Percentiles rank a stretch among this genome's conserved stretches.
phyloP scores from a whole-genome alignment of 306 rosid species.

The Bauhinia variegata region DNA sequence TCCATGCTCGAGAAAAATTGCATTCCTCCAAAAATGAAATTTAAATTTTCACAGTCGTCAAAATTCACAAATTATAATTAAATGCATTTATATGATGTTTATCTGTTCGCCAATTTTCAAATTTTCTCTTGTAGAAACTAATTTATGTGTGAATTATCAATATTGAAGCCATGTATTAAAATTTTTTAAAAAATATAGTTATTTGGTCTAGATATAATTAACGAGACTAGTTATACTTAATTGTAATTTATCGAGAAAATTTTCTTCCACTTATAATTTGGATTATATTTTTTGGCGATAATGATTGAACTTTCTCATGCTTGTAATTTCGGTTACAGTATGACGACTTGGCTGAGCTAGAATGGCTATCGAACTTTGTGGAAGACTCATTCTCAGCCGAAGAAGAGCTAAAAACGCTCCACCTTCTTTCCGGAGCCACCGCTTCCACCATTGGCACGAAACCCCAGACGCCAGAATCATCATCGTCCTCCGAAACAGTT shows the following conservation, averaged over 20 bases:
- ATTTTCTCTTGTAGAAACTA: too few species aligned
- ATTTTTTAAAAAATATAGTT: too few species aligned
- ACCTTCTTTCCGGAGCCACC: constrained; percentile 51
- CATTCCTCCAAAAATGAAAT: not conserved
- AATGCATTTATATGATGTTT: too few species aligned
- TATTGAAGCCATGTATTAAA: too few species aligned
- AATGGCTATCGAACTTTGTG: constrained; percentile 94
- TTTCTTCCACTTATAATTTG: too few species aligned
- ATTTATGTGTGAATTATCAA: too few species aligned
- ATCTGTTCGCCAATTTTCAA: too few species aligned
- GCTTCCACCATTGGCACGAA: constrained; percentile 32
- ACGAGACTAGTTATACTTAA: too few species aligned
- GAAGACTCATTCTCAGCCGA: constrained; percentile 89
- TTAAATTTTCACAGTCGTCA: too few species aligned
- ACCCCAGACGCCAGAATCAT: constrained; percentile 75
- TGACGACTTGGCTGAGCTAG: constrained; percentile 89
- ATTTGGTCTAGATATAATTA: too few species aligned
- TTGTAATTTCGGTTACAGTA: constrained; percentile 47
- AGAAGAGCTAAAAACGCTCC: constrained; percentile 67
- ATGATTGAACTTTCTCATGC: constrained; percentile 14
- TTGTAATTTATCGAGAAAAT: too few species aligned
- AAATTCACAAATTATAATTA: too few species aligned
- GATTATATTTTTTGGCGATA: not conserved
- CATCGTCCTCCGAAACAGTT: constrained; percentile 75
- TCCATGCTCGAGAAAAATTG: not conserved